Conservation (phyloP, 2,329 filamentous ascomycete genomes). For the Aureobasidium sp. region DNA sequence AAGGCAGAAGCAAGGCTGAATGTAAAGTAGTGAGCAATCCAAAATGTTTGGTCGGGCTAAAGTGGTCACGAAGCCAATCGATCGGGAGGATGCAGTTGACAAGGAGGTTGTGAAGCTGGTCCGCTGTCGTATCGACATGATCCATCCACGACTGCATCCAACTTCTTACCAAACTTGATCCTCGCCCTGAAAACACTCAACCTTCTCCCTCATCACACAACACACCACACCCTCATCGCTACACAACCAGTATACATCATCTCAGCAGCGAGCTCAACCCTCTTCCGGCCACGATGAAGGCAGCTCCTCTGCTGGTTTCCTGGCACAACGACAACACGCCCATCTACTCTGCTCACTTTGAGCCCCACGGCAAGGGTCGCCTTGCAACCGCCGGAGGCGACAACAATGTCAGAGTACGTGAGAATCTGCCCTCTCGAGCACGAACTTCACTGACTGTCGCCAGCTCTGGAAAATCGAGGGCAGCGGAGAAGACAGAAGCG, state of each 20-base stretch:
- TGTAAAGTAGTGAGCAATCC: not conserved
- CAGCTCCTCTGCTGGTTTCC: constrained; percentile 89
- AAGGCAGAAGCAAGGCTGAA: not conserved
- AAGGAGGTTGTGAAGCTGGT: constrained; percentile 4
- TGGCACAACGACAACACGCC: constrained; percentile 98
- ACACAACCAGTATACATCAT: not conserved
- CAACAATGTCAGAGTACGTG: constrained; percentile 81
- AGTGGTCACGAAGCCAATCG: constrained; percentile 4
- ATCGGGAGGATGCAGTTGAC: constrained; percentile 5
- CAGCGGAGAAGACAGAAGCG: constrained; percentile 76
- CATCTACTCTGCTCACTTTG: constrained; percentile 96
- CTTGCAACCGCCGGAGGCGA: constrained; percentile 92
- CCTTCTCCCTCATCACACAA: not conserved
- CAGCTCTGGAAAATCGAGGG: constrained; percentile 87
- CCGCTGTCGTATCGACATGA: constrained; percentile 1
- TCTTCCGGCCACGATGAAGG: constrained; percentile 61
- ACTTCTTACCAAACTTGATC: not conserved
- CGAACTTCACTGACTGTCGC: constrained; percentile 10
- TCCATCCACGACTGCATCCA: not conserved
- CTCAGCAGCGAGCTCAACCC: not conserved
- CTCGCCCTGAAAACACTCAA: not conserved
- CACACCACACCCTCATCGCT: not conserved
- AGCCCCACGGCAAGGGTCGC: constrained; percentile 82
- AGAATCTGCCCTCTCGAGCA: constrained; percentile 9
- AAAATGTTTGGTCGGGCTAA: not conserved